A percentile compares a stretch with the other conserved stretches of the same genome.
Evolutionary conservation across 1,284 basidiomycete species (phyloP).

Genomic region (Sanghuangporus baumii): DNA sequence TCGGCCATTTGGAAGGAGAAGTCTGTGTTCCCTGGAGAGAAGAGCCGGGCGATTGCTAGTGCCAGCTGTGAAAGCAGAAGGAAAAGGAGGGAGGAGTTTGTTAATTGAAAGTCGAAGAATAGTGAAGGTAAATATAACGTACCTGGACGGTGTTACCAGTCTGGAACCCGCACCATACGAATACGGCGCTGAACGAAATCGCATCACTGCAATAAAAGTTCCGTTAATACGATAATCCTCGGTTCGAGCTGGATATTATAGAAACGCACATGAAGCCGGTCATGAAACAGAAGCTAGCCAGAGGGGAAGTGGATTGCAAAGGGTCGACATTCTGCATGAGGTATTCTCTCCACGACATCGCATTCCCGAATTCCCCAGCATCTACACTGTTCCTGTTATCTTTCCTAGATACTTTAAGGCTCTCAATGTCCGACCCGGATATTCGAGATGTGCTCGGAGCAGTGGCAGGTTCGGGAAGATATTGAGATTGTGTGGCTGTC

Average conservation of each 20-base stretch:
- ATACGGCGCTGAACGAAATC: slow-evolving; percentile 75
- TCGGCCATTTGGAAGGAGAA: slow-evolving; percentile 68
- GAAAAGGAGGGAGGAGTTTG: slow-evolving; percentile 26
- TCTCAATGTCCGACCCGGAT: neutral
- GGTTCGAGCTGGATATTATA: neutral
- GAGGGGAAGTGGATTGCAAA: slow-evolving; percentile 47
- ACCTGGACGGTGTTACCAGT: slow-evolving; percentile 71
- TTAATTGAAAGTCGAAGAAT: slow-evolving; percentile 2
- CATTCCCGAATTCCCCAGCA: neutral
- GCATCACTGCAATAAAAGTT: slow-evolving; percentile 46
- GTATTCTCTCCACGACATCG: slow-evolving; percentile 22
- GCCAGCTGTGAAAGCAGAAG: slow-evolving; percentile 36
- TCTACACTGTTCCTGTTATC: neutral
- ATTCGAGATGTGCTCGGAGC: neutral
- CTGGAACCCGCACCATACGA: slow-evolving; percentile 86
- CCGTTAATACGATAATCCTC: neutral
- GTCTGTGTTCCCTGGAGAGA: slow-evolving; percentile 45
- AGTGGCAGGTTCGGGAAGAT: slow-evolving; percentile 2
- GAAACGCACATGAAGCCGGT: slow-evolving; percentile 71
- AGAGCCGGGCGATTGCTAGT: slow-evolving; percentile 58
- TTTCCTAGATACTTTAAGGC: neutral
- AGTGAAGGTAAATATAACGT: slow-evolving; percentile 14
- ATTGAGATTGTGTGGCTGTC: neutral
- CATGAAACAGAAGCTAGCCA: slow-evolving; percentile 79
- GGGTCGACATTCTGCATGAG: slow-evolving; percentile 56